Base-by-base conservation (phyloP, 1,139 yeast genomes). In the Geotrichum bryndzae region DNA sequence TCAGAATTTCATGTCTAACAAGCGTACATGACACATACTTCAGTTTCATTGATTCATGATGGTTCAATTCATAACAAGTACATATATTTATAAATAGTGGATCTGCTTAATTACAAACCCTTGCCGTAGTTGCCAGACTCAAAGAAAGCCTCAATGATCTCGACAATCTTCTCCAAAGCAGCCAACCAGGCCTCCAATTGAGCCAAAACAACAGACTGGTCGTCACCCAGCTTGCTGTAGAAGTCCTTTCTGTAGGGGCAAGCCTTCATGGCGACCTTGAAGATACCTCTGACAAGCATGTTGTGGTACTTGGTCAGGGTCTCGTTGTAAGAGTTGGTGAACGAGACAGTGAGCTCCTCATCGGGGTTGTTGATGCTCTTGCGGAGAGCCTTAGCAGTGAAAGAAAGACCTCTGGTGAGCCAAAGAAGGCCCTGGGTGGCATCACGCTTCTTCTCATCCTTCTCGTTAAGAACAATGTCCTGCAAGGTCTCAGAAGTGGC, bases 191-290 rank as follows among this genome's bases (percentile, higher is more conserved):
- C 83, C 63, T 75, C 77, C 70, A 90, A 80, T 76, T 90, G 92
- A 66, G 76, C 79, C 58, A 75, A 70, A 31, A 91, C 96, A 13
- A 53, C 22, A 18, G 41, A 53, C 50, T 60, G 59, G 46, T 51
- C 59, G 31, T 79, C 76, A 59, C 96, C 96, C 68, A 90, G 81
- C 78, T 90, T 90, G 64, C 75, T 85, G 71, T 90, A 90, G 72
- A 90, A 89, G 71, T 86, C 96, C 74, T 85, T 85, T 78, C 97
- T 84, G 77, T 89, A 90, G 41, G 97, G 97, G 76, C 96, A 90
- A 1, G 96, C 96, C 76, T 89, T 89, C 97, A 90, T 90, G 62
- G 97, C 97, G 73, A 91, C 81, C 80, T 88, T 89, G 82, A 90
- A 91, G 64, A 90, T 84, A 33, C 96, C 96, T 72, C 88, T 87